phyloP scores from a whole-genome alignment of 805 yeast species.

The Grigorovia yakushimaensis region DNA sequence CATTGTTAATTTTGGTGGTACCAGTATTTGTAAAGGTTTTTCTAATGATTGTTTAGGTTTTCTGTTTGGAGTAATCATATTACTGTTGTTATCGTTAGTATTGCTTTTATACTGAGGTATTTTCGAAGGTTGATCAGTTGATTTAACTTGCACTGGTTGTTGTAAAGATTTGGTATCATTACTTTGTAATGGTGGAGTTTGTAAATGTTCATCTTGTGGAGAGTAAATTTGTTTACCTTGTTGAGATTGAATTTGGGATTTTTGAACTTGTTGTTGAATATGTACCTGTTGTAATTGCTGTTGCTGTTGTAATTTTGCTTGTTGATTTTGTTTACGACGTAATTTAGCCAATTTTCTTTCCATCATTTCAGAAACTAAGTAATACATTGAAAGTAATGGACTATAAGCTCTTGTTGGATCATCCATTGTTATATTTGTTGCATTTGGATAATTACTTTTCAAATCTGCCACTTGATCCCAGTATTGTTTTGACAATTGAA shows the following conservation, averaged over 20 bases:
- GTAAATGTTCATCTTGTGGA: not conserved
- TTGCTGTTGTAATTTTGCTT: conserved; percentile 15
- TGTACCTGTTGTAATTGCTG: conserved; percentile 2
- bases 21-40: conserved; percentile 14
- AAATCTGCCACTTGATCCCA: conserved; percentile 17
- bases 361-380: conserved; percentile 74
- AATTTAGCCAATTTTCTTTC: conserved; percentile 54
- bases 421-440: conserved; percentile 16
- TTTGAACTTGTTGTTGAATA: conserved; percentile 3
- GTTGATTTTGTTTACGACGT: conserved; percentile 15
- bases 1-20: conserved; percentile 35
- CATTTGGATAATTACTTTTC: conserved; percentile 3
- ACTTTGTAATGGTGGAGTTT: not conserved
- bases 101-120: not conserved
- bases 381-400: conserved; percentile 81
- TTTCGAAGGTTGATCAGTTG: not conserved
- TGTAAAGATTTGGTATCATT: conserved; percentile 1
- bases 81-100: not conserved
- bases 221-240: not conserved
- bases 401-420: conserved; percentile 85
- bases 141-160: conserved; percentile 2
- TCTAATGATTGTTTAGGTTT: not conserved
- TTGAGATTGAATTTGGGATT: not conserved
- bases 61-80: not conserved
- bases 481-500: conserved; percentile 19